Evolutionary conservation across 257 asterid genomes (phyloP).

Genomic region (Prunella vulgaris): DNA sequence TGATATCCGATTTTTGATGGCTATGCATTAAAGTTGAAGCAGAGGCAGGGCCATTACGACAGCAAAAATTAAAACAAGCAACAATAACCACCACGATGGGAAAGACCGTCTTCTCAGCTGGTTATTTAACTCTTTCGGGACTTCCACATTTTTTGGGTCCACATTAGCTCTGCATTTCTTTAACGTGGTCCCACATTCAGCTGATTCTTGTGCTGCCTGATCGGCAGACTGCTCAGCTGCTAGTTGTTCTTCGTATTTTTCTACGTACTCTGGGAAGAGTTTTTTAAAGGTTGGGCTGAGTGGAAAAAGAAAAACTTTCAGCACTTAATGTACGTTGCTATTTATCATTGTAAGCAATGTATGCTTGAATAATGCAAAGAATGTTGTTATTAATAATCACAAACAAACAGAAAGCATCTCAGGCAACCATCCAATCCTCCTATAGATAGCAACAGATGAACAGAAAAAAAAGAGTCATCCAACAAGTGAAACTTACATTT

Average conservation of each 20-base stretch:
- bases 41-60: conserved; percentile 90
- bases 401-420: background rate
- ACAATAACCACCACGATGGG: conserved; percentile 68
- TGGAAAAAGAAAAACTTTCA: conserved; percentile 13
- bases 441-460: background rate
- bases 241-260: conserved; percentile 66
- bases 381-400: background rate
- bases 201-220: conserved; percentile 35
- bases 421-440: background rate
- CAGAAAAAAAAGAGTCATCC: background rate
- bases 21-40: conserved; percentile 56
- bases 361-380: background rate
- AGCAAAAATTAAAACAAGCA: conserved; percentile 65
- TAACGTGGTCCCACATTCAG: conserved; percentile 30
- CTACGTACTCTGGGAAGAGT: conserved; percentile 79
- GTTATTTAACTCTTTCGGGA: conserved; percentile 42
- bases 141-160: conserved; percentile 34
- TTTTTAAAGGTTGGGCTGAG: conserved; percentile 75
- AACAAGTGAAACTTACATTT: conserved; percentile 54
- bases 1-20: conserved; percentile 1
- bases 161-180: conserved; percentile 43
- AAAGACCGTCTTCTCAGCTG: conserved; percentile 38
- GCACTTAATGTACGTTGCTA: background rate
- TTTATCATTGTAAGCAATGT: background rate
- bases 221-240: conserved; percentile 46